Conservation (phyloP, 495 filamentous ascomycete genomes). For the Echria macrotheca region DNA sequence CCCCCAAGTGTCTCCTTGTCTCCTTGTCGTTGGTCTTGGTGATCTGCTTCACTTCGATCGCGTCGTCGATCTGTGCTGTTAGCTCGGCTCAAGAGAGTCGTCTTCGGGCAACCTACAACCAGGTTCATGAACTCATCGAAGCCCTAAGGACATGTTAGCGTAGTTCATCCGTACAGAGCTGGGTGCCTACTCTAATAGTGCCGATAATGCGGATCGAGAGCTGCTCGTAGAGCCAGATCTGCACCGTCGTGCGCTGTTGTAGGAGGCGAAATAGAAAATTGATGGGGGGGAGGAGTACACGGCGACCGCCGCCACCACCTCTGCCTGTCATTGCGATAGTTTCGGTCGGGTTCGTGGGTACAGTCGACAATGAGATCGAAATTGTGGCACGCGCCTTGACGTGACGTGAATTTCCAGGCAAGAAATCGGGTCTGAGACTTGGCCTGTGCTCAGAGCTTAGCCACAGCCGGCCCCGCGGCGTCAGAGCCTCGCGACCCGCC, state of each 20-base stretch:
- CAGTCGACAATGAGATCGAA: not conserved
- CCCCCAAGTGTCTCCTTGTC: constrained; percentile 71
- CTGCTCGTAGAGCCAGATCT: constrained; percentile 97
- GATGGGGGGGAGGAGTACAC: constrained; percentile 88
- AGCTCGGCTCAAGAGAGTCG: not conserved
- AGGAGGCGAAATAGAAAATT: constrained; percentile 98
- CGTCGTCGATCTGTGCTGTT: constrained; percentile 58
- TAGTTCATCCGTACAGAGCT: constrained; percentile 17
- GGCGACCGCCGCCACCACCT: constrained; percentile 71
- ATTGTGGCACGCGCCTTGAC: constrained; percentile 8
- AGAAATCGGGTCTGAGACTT: no score
- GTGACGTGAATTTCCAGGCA: not conserved
- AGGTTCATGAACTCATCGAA: constrained; percentile 99
- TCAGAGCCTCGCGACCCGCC: constrained; percentile 3
- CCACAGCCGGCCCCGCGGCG: no score
- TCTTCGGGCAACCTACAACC: constrained; percentile 61
- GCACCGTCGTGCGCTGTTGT: constrained; percentile 78
- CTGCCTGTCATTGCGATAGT: constrained; percentile 67
- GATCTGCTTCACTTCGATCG: constrained; percentile 81
- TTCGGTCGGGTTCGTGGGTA: not conserved
- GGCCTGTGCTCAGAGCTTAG: no score
- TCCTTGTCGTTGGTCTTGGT: constrained; percentile 73
- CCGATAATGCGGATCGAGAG: constrained; percentile 88
- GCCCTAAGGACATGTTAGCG: constrained; percentile 16
- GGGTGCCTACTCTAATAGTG: constrained; percentile 70